Conservation (phyloP, 139 green algal species). For the Volvox africanus region DNA sequence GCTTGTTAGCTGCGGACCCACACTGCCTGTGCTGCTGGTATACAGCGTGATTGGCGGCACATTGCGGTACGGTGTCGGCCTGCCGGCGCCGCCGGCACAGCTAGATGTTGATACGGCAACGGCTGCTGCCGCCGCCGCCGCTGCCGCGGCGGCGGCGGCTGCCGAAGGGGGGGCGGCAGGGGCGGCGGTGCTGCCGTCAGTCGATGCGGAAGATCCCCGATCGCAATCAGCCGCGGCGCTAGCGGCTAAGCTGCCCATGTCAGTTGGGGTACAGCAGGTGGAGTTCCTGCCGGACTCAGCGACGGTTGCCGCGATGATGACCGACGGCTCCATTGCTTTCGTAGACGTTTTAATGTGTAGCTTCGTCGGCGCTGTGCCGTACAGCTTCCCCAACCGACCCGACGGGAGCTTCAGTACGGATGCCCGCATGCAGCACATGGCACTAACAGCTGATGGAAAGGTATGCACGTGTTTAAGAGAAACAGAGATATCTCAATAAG, state of each 20-base stretch:
- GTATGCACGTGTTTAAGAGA: not conserved
- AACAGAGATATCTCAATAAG: too few relatives aligned
- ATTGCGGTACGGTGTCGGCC: constrained; percentile 42
- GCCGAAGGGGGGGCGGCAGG: not conserved
- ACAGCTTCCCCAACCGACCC: constrained; percentile 42
- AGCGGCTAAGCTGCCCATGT: constrained; percentile 18
- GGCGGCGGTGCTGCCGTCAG: not conserved
- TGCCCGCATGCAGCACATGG: constrained; percentile 57
- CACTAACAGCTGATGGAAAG: constrained; percentile 60
- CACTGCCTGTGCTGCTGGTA: constrained; percentile 51
- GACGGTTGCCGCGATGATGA: constrained; percentile 58
- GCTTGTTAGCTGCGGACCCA: constrained; percentile 38
- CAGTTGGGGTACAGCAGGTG: constrained; percentile 32
- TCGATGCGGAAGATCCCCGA: not conserved
- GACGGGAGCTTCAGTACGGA: constrained; percentile 60
- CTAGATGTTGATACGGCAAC: not conserved
- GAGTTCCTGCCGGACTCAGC: constrained; percentile 52
- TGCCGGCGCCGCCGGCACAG: not conserved
- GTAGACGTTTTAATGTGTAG: constrained; percentile 40
- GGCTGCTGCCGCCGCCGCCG: not conserved
- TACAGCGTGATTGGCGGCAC: constrained; percentile 42
- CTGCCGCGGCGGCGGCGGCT: not conserved
- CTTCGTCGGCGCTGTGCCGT: constrained; percentile 28
- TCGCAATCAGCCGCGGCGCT: not conserved
- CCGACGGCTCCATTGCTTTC: constrained; percentile 56